Evolutionary conservation across 2,329 filamentous ascomycete genomes (phyloP), one percentile per base, ranked within the genome.

Genomic region (Ophiobolus disseminans): DNA sequence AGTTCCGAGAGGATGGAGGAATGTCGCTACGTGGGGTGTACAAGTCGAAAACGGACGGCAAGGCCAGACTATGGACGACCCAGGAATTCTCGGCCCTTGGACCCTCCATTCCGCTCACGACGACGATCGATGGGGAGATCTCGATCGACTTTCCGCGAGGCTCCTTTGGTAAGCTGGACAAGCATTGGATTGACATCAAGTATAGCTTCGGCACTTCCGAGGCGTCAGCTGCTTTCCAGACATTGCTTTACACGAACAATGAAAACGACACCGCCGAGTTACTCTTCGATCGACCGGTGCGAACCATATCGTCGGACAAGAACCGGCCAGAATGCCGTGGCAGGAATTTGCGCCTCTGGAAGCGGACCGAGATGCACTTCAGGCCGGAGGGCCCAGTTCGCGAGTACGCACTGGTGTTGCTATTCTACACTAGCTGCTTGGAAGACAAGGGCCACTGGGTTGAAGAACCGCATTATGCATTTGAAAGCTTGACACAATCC

Each of bases 211-310:
- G 40, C 3, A 45, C 54, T 7, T 46, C 37, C 3, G 58, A 55
- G 19, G 41, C 56, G 3, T 57, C 55, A 4, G 23, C 40, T 8
- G 60, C 55, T n/a, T 51, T 70, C 11, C 68, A 70, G 40, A 70
- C 64, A 8, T 43, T 70, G 9, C 53, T 70, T 3, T 70, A 70
- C 40, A 69, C 66, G n/a, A 69, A 67, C 46, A 66, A 70, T 38
- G 61, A 58, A 19, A 55, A 53, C 30, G 62, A 67, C 13, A 32
- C 40, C 17, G 68, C 63, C 7, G 56, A 65, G 13, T 40, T 70
- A 9, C 49, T 66, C 20, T 69, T 57, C 39, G 66, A 70, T 37
- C 59, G 62, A 5, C 57, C 56, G 4, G 48, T 70, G 6, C 3
- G 53, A 2, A 58, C 48, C 1, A 60, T 70, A 10, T 67, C 60